Base-by-base conservation (phyloP, 2,329 filamentous ascomycete genomes). In the Fusarium sterilihyphosum region DNA sequence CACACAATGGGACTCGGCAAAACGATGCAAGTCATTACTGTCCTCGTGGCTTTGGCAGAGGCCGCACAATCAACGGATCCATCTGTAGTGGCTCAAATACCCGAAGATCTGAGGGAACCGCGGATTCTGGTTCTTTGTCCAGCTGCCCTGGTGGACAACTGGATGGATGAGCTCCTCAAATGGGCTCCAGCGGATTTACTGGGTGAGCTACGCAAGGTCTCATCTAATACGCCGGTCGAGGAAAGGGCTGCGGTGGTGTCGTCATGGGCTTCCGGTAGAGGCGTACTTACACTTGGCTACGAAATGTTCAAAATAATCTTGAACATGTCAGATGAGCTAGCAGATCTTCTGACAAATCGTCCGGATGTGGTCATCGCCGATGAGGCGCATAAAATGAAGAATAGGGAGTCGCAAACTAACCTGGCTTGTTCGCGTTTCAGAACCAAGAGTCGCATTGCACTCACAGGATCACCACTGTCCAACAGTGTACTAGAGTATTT, bases 1-100 rank as follows among this genome's bases (percentile, higher is more conserved):
- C 95, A 98, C 80, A 94, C 93, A 1, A 98, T 98, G 95, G 95
- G 95, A 4, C 84, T 98, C 6, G 95, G 95, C 22, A 98, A 98
- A 84, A 97, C 95, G 0, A 94, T 97, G 92, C 95, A 98, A 83
- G 90, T 94, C 11, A 94, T 98, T 67, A 93, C 94, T 2, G 84
- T 98, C n/a, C 87, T 98, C 11, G 88, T 93, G 22, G 91, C 93
- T 1, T 89, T 98, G 70, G 86, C 91, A 9, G 88, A 93, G 74
- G 90, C 94, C 7, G 87, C 90, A 8, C 80, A 80, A 26, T 95
- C 93, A 0, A 37, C 80, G 0, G 88, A 95, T 61, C 81, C 83
- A 2, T 81, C 84, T 0, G 83, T 96, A 11, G 82, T 82, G 7
- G 84, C 85, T 1, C 94, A 97, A 80, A 88, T 98, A 38, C 94